Evolutionary conservation across 257 asterid species (phyloP).

Genomic region (Primulina tabacum): DNA sequence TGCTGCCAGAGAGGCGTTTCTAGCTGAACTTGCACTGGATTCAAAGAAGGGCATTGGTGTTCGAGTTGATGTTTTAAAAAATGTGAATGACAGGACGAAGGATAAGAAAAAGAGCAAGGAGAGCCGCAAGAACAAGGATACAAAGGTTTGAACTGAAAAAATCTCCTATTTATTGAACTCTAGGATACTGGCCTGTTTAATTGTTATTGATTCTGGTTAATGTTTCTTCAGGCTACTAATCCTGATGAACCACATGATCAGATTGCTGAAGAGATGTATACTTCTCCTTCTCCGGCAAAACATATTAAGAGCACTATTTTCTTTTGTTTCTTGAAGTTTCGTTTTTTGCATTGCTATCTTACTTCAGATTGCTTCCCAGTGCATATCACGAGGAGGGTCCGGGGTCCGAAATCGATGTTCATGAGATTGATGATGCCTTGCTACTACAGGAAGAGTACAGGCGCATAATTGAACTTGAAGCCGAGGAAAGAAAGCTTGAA

Average conservation of each 20-base stretch:
- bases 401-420: constrained; percentile 33
- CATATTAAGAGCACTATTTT: constrained; percentile 21
- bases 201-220: constrained; percentile 27
- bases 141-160: constrained; percentile 57
- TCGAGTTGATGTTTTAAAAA: constrained; percentile 58
- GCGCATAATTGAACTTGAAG: constrained; percentile 82
- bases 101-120: constrained; percentile 84
- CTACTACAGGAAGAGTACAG: constrained; percentile 60
- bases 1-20: constrained; percentile 90
- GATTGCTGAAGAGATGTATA: constrained; percentile 65
- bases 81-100: constrained; percentile 58
- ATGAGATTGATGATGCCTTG: constrained; percentile 46
- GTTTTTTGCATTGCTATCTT: constrained; percentile 23
- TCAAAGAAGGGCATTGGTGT: constrained; percentile 55
- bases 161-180: constrained; percentile 21
- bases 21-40: constrained; percentile 92
- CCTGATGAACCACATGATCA: constrained; percentile 49
- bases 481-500: constrained; percentile 97
- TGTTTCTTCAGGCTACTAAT: constrained; percentile 52
- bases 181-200: constrained; percentile 16
- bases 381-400: constrained; percentile 43
- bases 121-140: constrained; percentile 63
- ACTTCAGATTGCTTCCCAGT: constrained; percentile 61
- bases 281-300: constrained; percentile 22
- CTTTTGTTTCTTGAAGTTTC: constrained; percentile 19